phyloP scores from a whole-genome alignment of 2,329 filamentous ascomycete species.

The Aspergillus sp. region DNA sequence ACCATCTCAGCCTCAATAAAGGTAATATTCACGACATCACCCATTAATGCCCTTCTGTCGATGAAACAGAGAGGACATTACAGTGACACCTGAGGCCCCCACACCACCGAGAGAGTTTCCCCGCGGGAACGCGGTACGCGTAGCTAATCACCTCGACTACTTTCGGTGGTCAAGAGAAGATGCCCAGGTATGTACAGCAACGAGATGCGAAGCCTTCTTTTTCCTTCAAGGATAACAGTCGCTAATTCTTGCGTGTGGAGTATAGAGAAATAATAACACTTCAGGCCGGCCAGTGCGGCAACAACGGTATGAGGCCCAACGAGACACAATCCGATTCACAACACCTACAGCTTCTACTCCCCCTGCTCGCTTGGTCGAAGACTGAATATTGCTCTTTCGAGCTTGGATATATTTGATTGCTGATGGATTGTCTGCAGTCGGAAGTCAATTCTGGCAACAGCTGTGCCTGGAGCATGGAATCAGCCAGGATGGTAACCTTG shows the following conservation, averaged over 20 bases:
- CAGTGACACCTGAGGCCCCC: slow-evolving; percentile 20
- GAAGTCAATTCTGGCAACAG: slow-evolving; percentile 98
- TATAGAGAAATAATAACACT: slow-evolving; percentile 96
- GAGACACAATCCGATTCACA: too few species aligned
- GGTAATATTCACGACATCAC: too few species aligned
- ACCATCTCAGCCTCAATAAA: too few species aligned
- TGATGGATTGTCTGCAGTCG: slow-evolving; percentile 57
- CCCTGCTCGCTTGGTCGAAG: slow-evolving; percentile 5
- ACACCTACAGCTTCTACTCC: not conserved
- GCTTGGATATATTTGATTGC: slow-evolving; percentile 5
- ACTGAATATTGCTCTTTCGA: not conserved
- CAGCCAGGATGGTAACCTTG: slow-evolving; percentile 92
- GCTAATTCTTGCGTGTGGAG: slow-evolving; percentile 4
- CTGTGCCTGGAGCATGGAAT: slow-evolving; percentile 97
- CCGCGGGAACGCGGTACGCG: slow-evolving; percentile 33
- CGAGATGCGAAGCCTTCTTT: not conserved
- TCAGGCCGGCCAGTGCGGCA: slow-evolving; percentile 98
- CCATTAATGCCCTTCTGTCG: too few species aligned
- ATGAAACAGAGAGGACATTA: too few species aligned
- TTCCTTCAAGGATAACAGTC: not conserved
- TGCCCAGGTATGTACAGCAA: slow-evolving; percentile 31
- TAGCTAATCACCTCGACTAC: slow-evolving; percentile 23
- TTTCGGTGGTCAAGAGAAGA: slow-evolving; percentile 25
- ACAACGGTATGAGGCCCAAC: slow-evolving; percentile 69
- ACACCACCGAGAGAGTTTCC: slow-evolving; percentile 20